Evolutionary conservation across 2,329 filamentous ascomycete species (phyloP).

Genomic region (Xylogone sp.): DNA sequence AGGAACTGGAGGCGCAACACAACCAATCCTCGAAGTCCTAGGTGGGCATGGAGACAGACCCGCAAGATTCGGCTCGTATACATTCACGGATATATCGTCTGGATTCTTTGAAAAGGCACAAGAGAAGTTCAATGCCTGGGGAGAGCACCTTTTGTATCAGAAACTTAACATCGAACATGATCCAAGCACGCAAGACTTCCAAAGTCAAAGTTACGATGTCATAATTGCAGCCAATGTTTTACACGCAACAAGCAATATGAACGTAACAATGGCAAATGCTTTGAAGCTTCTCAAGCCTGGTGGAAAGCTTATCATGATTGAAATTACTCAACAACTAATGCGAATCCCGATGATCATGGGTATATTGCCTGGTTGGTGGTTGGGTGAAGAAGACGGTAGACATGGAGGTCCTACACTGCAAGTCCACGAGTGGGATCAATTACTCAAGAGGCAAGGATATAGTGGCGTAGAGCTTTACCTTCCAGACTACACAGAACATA

Average conservation of each 20-base stretch:
- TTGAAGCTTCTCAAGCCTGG: constrained; percentile 23
- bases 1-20: constrained; percentile 19
- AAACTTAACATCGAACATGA: constrained; percentile 10
- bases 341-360: constrained; percentile 9
- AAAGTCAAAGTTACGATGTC: constrained; percentile 14
- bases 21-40: constrained; percentile 2
- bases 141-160: neutral
- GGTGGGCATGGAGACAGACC: neutral
- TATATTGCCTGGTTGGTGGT: constrained; percentile 15
- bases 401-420: constrained; percentile 20
- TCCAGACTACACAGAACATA: constrained; percentile 11
- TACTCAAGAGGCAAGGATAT: constrained; percentile 29
- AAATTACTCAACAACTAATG: constrained; percentile 12
- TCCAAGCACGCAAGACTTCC: constrained; percentile 18
- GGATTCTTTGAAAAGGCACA: constrained; percentile 33
- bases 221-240: constrained; percentile 20
- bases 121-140: constrained; percentile 1
- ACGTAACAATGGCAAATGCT: constrained; percentile 20
- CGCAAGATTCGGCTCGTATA: constrained; percentile 11
- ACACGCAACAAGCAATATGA: constrained; percentile 19
- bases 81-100: constrained; percentile 22
- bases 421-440: constrained; percentile 22
- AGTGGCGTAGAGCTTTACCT: constrained; percentile 21
- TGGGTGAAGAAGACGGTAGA: constrained; percentile 19
- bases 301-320: constrained; percentile 24